These are phyloP conservation scores for Rhizopus stolonifer DNA, from an alignment of 371 early-diverging fungal species.

Conservation along the genomic window DNA sequence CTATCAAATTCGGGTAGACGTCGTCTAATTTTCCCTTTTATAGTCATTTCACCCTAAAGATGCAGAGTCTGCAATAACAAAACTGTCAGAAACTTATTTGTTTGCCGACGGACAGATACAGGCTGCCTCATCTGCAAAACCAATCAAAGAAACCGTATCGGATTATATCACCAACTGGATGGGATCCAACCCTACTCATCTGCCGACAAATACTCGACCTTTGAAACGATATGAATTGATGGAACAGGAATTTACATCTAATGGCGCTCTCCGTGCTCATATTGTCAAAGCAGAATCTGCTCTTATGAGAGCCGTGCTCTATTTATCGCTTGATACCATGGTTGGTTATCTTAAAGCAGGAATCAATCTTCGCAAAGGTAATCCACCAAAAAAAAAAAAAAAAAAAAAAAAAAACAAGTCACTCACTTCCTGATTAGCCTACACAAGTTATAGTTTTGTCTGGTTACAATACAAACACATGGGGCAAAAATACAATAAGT, in stretches of 20 bases:
- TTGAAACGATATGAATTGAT: slow-evolving; percentile 23
- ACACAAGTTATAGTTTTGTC: slow-evolving; percentile 42
- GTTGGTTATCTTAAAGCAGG: slow-evolving; percentile 65
- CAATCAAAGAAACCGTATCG: slow-evolving; percentile 37
- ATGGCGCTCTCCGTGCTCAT: slow-evolving; percentile 59
- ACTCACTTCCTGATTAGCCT: slow-evolving; percentile 22
- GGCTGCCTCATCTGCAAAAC: slow-evolving; percentile 48
- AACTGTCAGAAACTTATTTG: slow-evolving; percentile 45
- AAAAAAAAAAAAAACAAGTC: no score
- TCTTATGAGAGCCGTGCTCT: slow-evolving; percentile 55
- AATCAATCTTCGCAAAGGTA: slow-evolving; percentile 40
- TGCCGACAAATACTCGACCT: slow-evolving; percentile 32
- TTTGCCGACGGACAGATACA: slow-evolving; percentile 55
- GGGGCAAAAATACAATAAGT: slow-evolving; percentile 32
- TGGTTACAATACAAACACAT: slow-evolving; percentile 49
- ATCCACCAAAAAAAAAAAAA: not conserved
- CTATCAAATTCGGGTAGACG: not conserved
- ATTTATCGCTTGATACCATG: slow-evolving; percentile 57
- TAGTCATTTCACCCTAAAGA: slow-evolving; percentile 55
- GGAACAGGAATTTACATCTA: slow-evolving; percentile 38
- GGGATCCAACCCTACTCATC: slow-evolving; percentile 34
- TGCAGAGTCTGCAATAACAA: slow-evolving; percentile 45
- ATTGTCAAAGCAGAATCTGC: slow-evolving; percentile 61
- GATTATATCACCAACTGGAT: slow-evolving; percentile 42
- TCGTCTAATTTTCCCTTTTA: not conserved